Base-by-base conservation (phyloP, 495 filamentous ascomycete genomes). In the Aspergillus diversus region DNA sequence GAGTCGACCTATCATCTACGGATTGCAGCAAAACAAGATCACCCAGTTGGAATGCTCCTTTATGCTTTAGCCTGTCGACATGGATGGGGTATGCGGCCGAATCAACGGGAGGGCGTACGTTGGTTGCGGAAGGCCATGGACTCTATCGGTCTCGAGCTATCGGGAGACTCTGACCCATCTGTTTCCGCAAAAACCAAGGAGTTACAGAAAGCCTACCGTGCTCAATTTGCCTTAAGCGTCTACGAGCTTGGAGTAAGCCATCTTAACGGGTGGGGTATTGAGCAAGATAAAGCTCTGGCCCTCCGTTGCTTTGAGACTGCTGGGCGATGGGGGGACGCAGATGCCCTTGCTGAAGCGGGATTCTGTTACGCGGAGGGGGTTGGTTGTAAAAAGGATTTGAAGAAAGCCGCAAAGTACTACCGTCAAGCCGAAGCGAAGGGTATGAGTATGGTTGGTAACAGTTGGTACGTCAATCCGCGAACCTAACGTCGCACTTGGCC, bases 221-320 rank as follows among this genome's bases (percentile, higher is more conserved):
- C 94, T 12, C 93, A 97, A 68, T 97, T 97, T 73, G 95, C 95
- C 2, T 79, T 97, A 59, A 92, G 92, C 71, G 91, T 97, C 37
- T 99, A 99, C 63, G 95, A 99, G 77, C 79, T 99, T 17, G 95
- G 95, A 6, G 90, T 97, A n/a, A 95, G 91, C 75, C 91, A 97
- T 73, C 89, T 97, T 85, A 97, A 99, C 66, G 95, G 95, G 3
- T 99, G 95, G 95, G 95, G 95, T 5, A 95, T 93, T 50, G 88
- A 93, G 65, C 92, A 95, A 73, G 93, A 99, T 70, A 97, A 96
- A 71, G 79, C 83, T 5, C 81, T 97, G 57, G 95, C 93, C 3
- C 75, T 99, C 63, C 84, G 92, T 49, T 98, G 96, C 66, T 99
- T 97, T 72, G 95, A 99, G 73, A 96, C 97, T 63, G 96, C 95